Conservation (phyloP, 2,329 filamentous ascomycete genomes). For the Arthrobotrys entomopaga region DNA sequence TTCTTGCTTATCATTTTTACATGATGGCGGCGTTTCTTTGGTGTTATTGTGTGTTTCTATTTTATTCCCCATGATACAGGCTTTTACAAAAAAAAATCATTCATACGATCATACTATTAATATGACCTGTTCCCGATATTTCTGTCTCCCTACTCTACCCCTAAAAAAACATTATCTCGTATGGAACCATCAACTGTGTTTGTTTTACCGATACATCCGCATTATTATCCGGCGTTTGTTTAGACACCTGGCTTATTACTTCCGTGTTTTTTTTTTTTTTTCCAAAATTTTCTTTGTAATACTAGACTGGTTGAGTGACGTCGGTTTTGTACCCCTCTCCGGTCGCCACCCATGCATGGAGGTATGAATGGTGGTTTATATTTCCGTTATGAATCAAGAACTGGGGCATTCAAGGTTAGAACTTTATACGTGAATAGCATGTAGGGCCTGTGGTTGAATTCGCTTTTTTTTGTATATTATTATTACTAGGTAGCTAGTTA, state of each 20-base stretch:
- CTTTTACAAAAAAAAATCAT: conserved; percentile 9
- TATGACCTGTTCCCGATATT: background rate
- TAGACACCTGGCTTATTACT: background rate
- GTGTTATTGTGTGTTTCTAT: conserved; percentile 14
- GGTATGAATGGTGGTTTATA: too few relatives aligned
- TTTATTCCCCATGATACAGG: conserved; percentile 6
- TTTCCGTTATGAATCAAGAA: too few relatives aligned
- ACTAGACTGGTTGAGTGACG: too few relatives aligned
- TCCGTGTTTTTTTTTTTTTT: conserved; percentile 12
- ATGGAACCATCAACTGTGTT: background rate
- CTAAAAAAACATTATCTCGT: conserved; percentile 1
- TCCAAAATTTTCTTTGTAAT: background rate
- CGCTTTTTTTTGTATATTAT: too few relatives aligned
- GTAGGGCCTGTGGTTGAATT: too few relatives aligned
- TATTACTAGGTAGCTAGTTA: too few relatives aligned
- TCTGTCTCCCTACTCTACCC: background rate
- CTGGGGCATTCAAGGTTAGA: too few relatives aligned
- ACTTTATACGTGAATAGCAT: too few relatives aligned
- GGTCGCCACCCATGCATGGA: too few relatives aligned
- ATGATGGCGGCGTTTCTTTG: conserved; percentile 20
- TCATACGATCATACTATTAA: conserved; percentile 12
- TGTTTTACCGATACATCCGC: background rate
- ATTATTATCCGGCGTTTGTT: conserved; percentile 23
- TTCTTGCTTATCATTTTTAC: conserved; percentile 3
- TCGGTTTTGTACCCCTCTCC: too few relatives aligned